Conservation (phyloP, 2,329 filamentous ascomycete genomes). For the Sporothrix pallida region DNA sequence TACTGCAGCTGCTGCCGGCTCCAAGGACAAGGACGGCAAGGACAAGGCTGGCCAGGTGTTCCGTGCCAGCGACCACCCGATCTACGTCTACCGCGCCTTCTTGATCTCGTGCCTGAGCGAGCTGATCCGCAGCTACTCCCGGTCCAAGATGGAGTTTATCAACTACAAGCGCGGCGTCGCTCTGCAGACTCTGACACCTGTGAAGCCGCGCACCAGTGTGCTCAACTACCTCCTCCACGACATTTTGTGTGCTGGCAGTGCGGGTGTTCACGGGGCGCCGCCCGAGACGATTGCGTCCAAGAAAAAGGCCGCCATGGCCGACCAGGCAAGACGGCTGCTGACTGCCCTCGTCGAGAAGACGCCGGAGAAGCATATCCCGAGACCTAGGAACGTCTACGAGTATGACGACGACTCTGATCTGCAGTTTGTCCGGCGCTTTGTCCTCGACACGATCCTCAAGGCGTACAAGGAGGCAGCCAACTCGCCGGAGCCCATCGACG, state of each 20-base stretch:
- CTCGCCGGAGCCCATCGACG: constrained; percentile 79
- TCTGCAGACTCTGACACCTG: constrained; percentile 81
- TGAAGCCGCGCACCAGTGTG: constrained; percentile 90
- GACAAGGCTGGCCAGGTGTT: constrained; percentile 74
- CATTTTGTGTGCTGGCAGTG: constrained; percentile 66
- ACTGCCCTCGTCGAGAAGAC: constrained; percentile 89
- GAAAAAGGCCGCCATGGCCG: constrained; percentile 84
- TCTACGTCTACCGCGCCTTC: constrained; percentile 96
- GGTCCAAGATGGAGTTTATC: constrained; percentile 97
- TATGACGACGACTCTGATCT: constrained; percentile 82
- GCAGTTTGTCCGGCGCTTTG: constrained; percentile 90
- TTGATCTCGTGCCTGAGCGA: constrained; percentile 90
- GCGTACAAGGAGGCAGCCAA: constrained; percentile 86
- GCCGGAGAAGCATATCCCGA: constrained; percentile 71
- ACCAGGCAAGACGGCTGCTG: constrained; percentile 83
- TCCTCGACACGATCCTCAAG: constrained; percentile 89
- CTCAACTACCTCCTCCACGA: constrained; percentile 92
- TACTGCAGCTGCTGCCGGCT: background rate
- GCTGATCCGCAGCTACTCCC: constrained; percentile 87
- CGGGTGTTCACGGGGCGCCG: constrained; percentile 44
- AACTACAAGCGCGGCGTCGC: constrained; percentile 96
- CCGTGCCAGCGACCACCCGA: constrained; percentile 90
- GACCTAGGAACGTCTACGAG: constrained; percentile 62
- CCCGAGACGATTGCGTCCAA: constrained; percentile 76
- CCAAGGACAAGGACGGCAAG: constrained; percentile 33